Percentiles rank a stretch among this genome's conserved stretches.
These are phyloP conservation scores for Ceratocystis albifundus DNA, from an alignment of 2,329 filamentous ascomycete genomes.

Conservation along the genomic window DNA sequence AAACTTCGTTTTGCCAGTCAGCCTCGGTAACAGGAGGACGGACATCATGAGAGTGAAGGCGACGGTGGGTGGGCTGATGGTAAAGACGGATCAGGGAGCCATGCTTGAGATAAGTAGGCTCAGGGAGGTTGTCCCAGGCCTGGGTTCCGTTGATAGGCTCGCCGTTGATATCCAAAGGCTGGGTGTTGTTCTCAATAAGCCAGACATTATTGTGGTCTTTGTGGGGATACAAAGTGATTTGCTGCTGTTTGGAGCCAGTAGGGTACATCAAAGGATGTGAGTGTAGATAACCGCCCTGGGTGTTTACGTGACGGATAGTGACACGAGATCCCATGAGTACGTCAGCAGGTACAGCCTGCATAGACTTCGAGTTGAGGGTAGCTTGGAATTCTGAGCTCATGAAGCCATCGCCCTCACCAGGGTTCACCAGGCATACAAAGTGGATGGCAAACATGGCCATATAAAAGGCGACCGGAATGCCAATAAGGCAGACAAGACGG, in stretches of 20 bases:
- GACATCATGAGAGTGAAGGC: constrained; percentile 92
- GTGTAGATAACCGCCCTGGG: constrained; percentile 93
- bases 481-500: constrained; percentile 77
- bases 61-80: constrained; percentile 70
- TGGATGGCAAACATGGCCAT: constrained; percentile 96
- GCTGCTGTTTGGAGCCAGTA: constrained; percentile 93
- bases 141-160: constrained; percentile 65
- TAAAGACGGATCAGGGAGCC: constrained; percentile 73
- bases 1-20: constrained; percentile 93
- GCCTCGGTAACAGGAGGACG: constrained; percentile 75
- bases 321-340: constrained; percentile 81
- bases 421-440: constrained; percentile 85
- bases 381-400: constrained; percentile 99
- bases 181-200: constrained; percentile 90
- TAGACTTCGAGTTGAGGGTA: constrained; percentile 88
- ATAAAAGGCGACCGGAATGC: constrained; percentile 83
- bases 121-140: constrained; percentile 68
- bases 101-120: constrained; percentile 60
- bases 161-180: constrained; percentile 66
- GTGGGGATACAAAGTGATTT: constrained; percentile 95
- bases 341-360: constrained; percentile 90
- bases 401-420: constrained; percentile 94
- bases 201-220: constrained; percentile 98
- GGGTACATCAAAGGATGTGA: constrained; percentile 98
- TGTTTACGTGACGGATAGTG: constrained; percentile 84